Conservation (phyloP, 768 basidiomycete species). For the Tylopilus sp. region DNA sequence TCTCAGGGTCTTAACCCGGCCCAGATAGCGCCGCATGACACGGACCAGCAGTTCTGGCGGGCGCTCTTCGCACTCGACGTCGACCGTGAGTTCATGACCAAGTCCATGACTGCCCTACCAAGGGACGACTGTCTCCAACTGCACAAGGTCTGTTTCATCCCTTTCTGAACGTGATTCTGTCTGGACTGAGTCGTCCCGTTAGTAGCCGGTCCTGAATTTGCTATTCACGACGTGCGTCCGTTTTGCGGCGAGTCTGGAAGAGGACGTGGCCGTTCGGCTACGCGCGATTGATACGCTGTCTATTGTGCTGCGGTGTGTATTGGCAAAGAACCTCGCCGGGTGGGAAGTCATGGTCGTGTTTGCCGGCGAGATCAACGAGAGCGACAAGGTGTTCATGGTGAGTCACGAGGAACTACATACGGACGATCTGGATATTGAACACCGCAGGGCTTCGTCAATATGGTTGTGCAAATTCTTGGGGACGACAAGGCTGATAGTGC, state of each 20-base stretch:
- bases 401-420: not conserved
- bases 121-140: constrained; percentile 49
- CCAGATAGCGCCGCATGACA: constrained; percentile 43
- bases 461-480: constrained; percentile 44
- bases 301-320: constrained; percentile 42
- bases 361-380: constrained; percentile 55
- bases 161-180: not conserved
- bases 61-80: constrained; percentile 51
- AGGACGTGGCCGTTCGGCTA: constrained; percentile 12
- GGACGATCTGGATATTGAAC: not conserved
- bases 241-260: constrained; percentile 35
- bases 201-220: constrained; percentile 49
- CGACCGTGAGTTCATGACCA: constrained; percentile 43
- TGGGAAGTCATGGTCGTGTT: constrained; percentile 74
- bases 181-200: constrained; percentile 14
- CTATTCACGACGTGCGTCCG: constrained; percentile 48
- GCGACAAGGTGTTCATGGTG: constrained; percentile 58
- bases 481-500: constrained; percentile 40
- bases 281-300: constrained; percentile 53
- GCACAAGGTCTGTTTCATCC: constrained; percentile 44
- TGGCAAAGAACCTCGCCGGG: constrained; percentile 58
- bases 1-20: constrained; percentile 40
- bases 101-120: constrained; percentile 37
- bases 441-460: constrained; percentile 48
- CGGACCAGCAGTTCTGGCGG: constrained; percentile 48